Base-by-base conservation (phyloP, 352 stramenopile genomes). In the Pythium angustatum region DNA sequence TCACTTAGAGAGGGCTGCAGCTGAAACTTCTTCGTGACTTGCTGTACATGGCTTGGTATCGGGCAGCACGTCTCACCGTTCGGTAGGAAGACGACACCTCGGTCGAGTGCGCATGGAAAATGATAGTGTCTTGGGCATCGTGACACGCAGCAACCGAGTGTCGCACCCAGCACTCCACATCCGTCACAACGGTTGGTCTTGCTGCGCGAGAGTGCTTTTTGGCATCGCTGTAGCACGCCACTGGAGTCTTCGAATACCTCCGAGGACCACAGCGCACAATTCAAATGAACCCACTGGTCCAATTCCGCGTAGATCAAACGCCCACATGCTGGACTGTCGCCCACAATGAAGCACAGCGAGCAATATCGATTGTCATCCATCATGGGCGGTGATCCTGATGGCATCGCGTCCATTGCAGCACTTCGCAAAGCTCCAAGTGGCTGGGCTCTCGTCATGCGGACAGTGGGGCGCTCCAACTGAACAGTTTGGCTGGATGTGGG, bases 121-220 rank as follows among this genome's bases (percentile, higher is more conserved):
- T 99, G 96, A 52, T 93, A 99, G 64, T 97, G 96, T 34, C 76
- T 79, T 36, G 78, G 79, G 47, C 96, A 98, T 8, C 91, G 88
- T 8, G 77, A 73, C 30, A 93, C 87, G 12, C 72, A 77, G 62
- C 96, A 99, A 10, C 95, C 95, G 15, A 98, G 74, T 5, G 91
- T 98, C 14, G 96, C 96, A 7, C 96, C 96, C 24, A 85, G 75
- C 3, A 94, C 73, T 12, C 86, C 86, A 63, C 96, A 99, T 6
- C 82, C 85, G 57, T 97, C 90, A 53, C 96, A 99, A 12, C 91
- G 88, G 59, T 98, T 78, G 47, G 91, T 84, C 9, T 90, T 83
- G 38, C 92, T 94, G 38, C 94, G 87, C 27, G 87, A 84, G 40
- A 91, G 83, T 0, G 94, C 95, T 58, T 94, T 96, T 47, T 94